A percentile compares a stretch with the other conserved stretches of the same genome.
Evolutionary conservation across 352 stramenopile species (phyloP).

Genomic region (Phytopythium litorale): DNA sequence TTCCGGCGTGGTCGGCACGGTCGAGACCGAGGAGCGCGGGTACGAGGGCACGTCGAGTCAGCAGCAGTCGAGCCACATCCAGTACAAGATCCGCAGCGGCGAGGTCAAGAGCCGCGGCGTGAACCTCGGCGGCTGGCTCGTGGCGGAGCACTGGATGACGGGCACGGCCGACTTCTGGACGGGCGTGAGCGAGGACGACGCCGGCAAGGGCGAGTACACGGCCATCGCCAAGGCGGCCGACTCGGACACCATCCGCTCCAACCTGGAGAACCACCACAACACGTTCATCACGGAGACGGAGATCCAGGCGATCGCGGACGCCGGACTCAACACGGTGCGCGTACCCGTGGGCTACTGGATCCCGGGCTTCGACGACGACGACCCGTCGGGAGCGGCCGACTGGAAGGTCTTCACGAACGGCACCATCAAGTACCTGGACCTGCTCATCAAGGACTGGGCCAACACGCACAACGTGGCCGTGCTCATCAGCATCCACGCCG

Average conservation of each 20-base stretch:
- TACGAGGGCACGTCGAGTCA: background rate
- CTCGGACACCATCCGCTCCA: conserved; percentile 25
- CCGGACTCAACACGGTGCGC: conserved; percentile 78
- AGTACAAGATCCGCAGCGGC: conserved; percentile 27
- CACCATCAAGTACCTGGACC: conserved; percentile 23
- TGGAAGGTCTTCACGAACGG: conserved; percentile 35
- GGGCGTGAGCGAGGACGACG: conserved; percentile 30
- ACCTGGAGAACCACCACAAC: conserved; percentile 47
- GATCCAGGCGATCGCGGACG: conserved; percentile 50
- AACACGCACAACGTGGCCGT: conserved; percentile 41
- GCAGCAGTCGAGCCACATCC: conserved; percentile 18
- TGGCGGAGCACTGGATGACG: conserved; percentile 84
- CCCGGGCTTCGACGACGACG: conserved; percentile 58
- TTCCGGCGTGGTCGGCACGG: background rate
- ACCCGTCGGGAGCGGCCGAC: conserved; percentile 30
- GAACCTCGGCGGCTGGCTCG: conserved; percentile 82
- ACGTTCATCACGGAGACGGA: conserved; percentile 70
- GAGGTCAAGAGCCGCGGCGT: conserved; percentile 51
- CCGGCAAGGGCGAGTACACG: conserved; percentile 56
- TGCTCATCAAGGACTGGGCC: conserved; percentile 32
- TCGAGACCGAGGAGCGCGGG: conserved; percentile 6
- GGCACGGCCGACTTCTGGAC: conserved; percentile 45
- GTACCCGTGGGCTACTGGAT: conserved; percentile 83
- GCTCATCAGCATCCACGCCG: conserved; percentile 53
- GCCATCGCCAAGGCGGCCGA: conserved; percentile 45